phyloP scores from a whole-genome alignment of 2,329 filamentous ascomycete species.

The Botrytis cinerea region DNA sequence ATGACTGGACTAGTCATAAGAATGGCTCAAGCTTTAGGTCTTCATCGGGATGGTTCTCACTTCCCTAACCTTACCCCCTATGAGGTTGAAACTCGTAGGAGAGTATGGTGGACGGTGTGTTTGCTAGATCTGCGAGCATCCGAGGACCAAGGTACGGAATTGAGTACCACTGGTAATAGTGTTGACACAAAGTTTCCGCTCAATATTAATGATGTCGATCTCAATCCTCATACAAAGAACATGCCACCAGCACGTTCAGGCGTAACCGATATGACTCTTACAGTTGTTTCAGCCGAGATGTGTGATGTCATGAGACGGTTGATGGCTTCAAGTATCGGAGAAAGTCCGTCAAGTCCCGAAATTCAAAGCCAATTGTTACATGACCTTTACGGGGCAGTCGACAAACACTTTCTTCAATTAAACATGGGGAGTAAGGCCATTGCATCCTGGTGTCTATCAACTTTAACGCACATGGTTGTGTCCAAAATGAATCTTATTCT shows the following conservation, averaged over 20 bases:
- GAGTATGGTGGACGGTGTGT: conserved; percentile 54
- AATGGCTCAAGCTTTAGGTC: conserved; percentile 47
- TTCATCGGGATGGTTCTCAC: conserved; percentile 48
- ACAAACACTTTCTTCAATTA: conserved; percentile 49
- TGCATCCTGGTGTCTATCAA: conserved; percentile 45
- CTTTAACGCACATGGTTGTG: conserved; percentile 51
- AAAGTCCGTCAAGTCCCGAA: conserved; percentile 42
- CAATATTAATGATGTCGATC: conserved; percentile 52
- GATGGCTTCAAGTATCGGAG: conserved; percentile 41
- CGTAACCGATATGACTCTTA: conserved; percentile 30
- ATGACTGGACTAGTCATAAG: conserved; percentile 62
- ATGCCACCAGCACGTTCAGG: conserved; percentile 22
- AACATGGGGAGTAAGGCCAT: conserved; percentile 41
- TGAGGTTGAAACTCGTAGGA: conserved; percentile 54
- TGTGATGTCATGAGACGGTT: conserved; percentile 31
- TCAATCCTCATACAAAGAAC: conserved; percentile 40
- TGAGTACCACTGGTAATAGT: conserved; percentile 46
- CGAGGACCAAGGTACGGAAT: conserved; percentile 53
- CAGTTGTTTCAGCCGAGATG: conserved; percentile 21
- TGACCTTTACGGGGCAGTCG: conserved; percentile 48
- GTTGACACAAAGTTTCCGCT: conserved; percentile 52
- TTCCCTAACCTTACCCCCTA: conserved; percentile 28
- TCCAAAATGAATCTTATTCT: conserved; percentile 57
- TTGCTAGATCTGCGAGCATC: conserved; percentile 51
- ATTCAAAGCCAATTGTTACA: conserved; percentile 50